Conservation (phyloP, 148 eudicot species). For the Camellia lanceoleosa region DNA sequence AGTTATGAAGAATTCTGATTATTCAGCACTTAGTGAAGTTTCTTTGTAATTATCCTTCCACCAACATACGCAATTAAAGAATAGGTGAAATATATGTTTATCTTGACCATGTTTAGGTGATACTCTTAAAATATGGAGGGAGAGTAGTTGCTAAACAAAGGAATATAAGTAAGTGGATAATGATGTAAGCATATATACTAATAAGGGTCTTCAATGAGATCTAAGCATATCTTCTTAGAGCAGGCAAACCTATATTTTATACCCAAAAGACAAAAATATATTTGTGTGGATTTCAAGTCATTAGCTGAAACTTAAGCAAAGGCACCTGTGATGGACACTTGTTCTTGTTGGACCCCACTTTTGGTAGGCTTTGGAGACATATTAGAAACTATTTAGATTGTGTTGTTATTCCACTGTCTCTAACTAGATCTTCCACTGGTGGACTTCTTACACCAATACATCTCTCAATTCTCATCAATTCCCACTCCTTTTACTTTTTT, state of each 20-base stretch:
- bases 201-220: conserved; percentile 77
- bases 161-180: conserved; percentile 80
- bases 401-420: conserved; percentile 44
- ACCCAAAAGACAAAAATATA: conserved; percentile 32
- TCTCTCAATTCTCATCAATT: conserved; percentile 39
- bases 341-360: conserved; percentile 54
- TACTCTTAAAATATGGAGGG: conserved; percentile 17
- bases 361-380: conserved; percentile 48
- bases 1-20: conserved; percentile 31
- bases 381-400: conserved; percentile 27
- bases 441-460: conserved; percentile 44
- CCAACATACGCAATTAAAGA: conserved; percentile 20
- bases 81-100: conserved; percentile 12
- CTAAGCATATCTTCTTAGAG: conserved; percentile 80
- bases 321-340: conserved; percentile 61
- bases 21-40: conserved; percentile 57
- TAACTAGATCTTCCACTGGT: conserved; percentile 34
- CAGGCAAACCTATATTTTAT: conserved; percentile 48
- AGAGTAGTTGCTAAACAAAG: conserved; percentile 59
- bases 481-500: conserved; percentile 16
- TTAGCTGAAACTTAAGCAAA: conserved; percentile 38
- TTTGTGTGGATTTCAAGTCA: conserved; percentile 51
- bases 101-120: conserved; percentile 34
- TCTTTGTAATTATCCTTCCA: conserved; percentile 43
- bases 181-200: conserved; percentile 67